phyloP scores from a whole-genome alignment of 805 yeast species.

The Ogataea trehaloabstinens region DNA sequence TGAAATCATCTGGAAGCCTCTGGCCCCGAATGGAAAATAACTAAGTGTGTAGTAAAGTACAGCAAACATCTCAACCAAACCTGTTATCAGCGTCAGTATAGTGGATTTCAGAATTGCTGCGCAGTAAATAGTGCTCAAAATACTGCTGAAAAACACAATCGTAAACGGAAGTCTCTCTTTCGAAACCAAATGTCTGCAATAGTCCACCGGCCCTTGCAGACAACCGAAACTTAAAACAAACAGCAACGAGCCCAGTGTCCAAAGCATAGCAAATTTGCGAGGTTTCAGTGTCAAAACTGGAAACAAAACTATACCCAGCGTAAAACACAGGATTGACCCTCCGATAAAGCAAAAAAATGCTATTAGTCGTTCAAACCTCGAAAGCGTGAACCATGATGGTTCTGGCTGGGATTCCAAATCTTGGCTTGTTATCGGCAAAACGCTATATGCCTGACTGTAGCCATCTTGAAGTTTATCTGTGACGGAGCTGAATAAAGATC shows the following conservation, averaged over 20 bases:
- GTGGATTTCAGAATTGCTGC: conserved; percentile 72
- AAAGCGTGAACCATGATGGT: conserved; percentile 73
- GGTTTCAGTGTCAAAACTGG: conserved; percentile 91
- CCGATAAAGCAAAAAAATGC: conserved; percentile 75
- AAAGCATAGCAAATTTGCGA: conserved; percentile 81
- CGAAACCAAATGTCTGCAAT: conserved; percentile 69
- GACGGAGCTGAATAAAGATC: conserved; percentile 18
- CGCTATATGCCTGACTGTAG: conserved; percentile 55
- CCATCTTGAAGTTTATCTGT: conserved; percentile 26
- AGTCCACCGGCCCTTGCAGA: conserved; percentile 88
- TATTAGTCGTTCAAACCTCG: conserved; percentile 76
- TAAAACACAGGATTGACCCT: conserved; percentile 79
- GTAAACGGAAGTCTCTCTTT: conserved; percentile 79
- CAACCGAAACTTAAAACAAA: conserved; percentile 89
- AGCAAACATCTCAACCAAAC: conserved; percentile 76
- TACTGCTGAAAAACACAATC: conserved; percentile 74
- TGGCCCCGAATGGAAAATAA: conserved; percentile 94
- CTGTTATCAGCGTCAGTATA: conserved; percentile 70
- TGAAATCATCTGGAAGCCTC: conserved; percentile 55
- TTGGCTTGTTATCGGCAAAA: conserved; percentile 62
- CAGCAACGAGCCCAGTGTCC: conserved; percentile 89
- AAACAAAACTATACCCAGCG: conserved; percentile 75
- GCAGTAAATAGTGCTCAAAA: conserved; percentile 73
- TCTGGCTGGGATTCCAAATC: conserved; percentile 50
- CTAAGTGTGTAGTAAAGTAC: conserved; percentile 88